Conservation (phyloP, 2,329 filamentous ascomycete species). For the Mariannaea sp. region DNA sequence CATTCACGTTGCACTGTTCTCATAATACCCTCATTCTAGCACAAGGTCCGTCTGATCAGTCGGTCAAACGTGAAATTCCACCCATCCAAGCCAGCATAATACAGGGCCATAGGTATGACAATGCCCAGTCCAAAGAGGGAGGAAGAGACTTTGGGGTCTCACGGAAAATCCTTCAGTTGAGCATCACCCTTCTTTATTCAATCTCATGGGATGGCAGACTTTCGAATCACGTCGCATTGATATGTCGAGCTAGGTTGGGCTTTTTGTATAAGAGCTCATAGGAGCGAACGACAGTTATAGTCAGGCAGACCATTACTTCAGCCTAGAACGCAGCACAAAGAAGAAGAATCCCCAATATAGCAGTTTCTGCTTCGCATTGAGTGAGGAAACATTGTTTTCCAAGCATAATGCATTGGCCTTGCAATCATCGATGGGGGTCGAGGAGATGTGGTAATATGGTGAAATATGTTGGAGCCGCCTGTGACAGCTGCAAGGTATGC, state of each 20-base stretch:
- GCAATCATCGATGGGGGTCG: slow-evolving; percentile 32
- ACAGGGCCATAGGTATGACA: slow-evolving; percentile 26
- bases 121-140: slow-evolving; percentile 15
- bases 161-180: slow-evolving; percentile 23
- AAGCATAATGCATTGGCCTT: slow-evolving; percentile 31
- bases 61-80: neutral
- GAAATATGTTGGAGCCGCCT: slow-evolving; percentile 25
- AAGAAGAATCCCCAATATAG: slow-evolving; percentile 8
- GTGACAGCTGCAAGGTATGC: slow-evolving; percentile 32
- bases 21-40: neutral
- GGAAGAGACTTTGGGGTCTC: slow-evolving; percentile 22
- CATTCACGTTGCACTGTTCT: neutral
- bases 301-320: neutral
- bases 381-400: neutral
- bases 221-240: slow-evolving; percentile 23
- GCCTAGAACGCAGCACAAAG: neutral
- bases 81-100: neutral
- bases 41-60: neutral
- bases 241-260: slow-evolving; percentile 7
- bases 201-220: slow-evolving; percentile 22
- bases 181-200: slow-evolving; percentile 13
- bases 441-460: slow-evolving; percentile 31
- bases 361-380: neutral
- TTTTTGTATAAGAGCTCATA: slow-evolving; percentile 29
- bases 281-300: neutral